Evolutionary conservation across 768 basidiomycete species (phyloP), one percentile per base, ranked within the genome.

Genomic region (Mycena galericulata): DNA sequence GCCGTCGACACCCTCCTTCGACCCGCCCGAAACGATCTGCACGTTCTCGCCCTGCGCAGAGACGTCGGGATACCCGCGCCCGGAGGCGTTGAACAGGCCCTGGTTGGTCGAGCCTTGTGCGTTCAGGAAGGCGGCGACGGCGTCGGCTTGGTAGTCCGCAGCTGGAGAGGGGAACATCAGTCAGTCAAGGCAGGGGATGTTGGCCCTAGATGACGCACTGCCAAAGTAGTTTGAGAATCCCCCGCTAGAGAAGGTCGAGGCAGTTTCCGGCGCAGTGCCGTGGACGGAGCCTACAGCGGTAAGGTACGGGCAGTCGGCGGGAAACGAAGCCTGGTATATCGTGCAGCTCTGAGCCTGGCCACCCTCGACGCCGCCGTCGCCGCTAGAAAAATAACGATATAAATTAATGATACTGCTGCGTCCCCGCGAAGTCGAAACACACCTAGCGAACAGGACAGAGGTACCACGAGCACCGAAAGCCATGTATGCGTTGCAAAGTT

Each of bases 391-490:
- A n/a, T n/a, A n/a, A n/a, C n/a, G n/a, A n/a, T 36, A 14, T 7
- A 36, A 36, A 36, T 36, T 14, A 36, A 14, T 14, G 14, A 36
- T n/a, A n/a, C n/a, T n/a, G 34, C 14, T 14, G 14, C 34, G 34
- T 36, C n/a, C n/a, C n/a, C n/a, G n/a, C n/a, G n/a, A n/a, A n/a
- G 34, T 7, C 34, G 14, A 6, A 36, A 14, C 6, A 36, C 6
- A 36, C 6, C 34, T 6, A 36, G 80, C 74, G 75, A 86, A 86
- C 24, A 83, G 62, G 18, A 88, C 10, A 4, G 85, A 84, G 18
- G 83, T 74, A 4, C 87, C 88, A 1, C 87, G 83, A 7, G 80
- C 82, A 24, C 86, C 86, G 26, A 88, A 80, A 32, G 77, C 75
- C 2, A 83, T 85, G 47, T 87, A 85, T 12, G 76, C 79, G 14